Base-by-base conservation (phyloP, 495 filamentous ascomycete species). In the Lineolata rhizophorae region DNA sequence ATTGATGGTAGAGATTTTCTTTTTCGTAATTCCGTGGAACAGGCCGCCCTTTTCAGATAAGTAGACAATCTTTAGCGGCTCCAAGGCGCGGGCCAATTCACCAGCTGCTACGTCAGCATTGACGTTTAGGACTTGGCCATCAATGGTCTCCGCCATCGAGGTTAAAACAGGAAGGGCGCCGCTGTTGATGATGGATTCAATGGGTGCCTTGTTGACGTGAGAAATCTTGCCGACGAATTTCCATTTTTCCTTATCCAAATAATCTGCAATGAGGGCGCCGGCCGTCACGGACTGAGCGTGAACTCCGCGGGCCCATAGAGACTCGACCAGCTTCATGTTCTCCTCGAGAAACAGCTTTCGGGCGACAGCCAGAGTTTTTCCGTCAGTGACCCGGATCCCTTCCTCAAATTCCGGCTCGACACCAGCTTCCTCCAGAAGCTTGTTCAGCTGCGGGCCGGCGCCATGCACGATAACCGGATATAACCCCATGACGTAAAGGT, bases 1-100 rank as follows among this genome's bases (percentile, higher is more conserved):
- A 58, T 97, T 95, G 49, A 97, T 97, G 31, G 72, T 81, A 5
- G 84, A 93, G 43, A 97, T 94, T 62, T 92, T 92, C 60, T 91
- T 77, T 28, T 78, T 76, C 10, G 76, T 81, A 37, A 87, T 80
- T 34, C 80, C 84, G 48, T 95, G 82, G 56, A 91, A 93, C 20
- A 97, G 57, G 12, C 87, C 87, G 22, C 87, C 87, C 64, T 95
- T 95, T 61, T 97, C 87, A 18, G 82, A 90, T 13, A 97, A 69
- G 54, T 94, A 97, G 29, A 97, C 84, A 29, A 95, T 91, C 71
- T 97, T 97, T 43, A 95, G 58, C 19, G 87, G 87, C 56, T 95
- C 77, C 37, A 97, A 56, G 34, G 78, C 67, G 30, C 78, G 70
- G 24, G 87, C 87, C 30, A 97, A 57, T 53, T 94, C 90, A 43